Evolutionary conservation across 208 protist genomes (phyloP), one percentile per base, ranked within the genome.

Genomic region (Endotrypanum monterogeii): DNA sequence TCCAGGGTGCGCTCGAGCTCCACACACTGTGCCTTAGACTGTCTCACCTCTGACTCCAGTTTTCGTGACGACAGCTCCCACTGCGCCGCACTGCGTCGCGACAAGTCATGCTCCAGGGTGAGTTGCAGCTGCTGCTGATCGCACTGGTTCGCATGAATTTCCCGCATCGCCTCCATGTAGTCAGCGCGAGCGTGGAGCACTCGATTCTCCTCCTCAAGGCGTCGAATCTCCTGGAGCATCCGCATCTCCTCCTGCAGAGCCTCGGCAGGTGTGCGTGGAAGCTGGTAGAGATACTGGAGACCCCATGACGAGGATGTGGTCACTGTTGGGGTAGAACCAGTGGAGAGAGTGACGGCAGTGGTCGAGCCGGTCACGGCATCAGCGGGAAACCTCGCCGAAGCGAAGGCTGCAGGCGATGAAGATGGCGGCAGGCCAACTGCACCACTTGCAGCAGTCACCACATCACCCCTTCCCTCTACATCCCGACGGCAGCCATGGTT

Each of bases 161-260:
- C 69, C 79, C 80, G 79, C 44, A 88, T 28, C 37, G 79, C 76
- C 44, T 72, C 35, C 12, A 75, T 25, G 74, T 89, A 80, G 18
- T 82, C 37, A 39, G 84, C 63, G 3, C 77, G 77, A 0, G 67
- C 76, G 44, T 78, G 73, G 1, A 94, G 78, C 39, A 68, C 67
- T 16, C 57, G 72, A 37, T 89, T 87, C 51, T 83, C 78, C 56
- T 84, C 83, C 16, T 44, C 66, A 30, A 86, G 68, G 5, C 70
- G 74, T 32, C 77, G 69, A n/a, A 94, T 25, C 52, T 83, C 78
- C 55, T 87, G 80, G 16, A 89, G 66, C 58, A 94, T 79, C n/a
- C 76, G 74, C 72, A 92, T 56, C 67, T 92, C 78, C 80, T 87
- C 87, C 58, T 84, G 73, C 39, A 91, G 72, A 1, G 82, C 80